Evolutionary conservation across 208 protist genomes (phyloP), one percentile per base, ranked within the genome.

Genomic region (Acanthamoeba lenticulata): DNA sequence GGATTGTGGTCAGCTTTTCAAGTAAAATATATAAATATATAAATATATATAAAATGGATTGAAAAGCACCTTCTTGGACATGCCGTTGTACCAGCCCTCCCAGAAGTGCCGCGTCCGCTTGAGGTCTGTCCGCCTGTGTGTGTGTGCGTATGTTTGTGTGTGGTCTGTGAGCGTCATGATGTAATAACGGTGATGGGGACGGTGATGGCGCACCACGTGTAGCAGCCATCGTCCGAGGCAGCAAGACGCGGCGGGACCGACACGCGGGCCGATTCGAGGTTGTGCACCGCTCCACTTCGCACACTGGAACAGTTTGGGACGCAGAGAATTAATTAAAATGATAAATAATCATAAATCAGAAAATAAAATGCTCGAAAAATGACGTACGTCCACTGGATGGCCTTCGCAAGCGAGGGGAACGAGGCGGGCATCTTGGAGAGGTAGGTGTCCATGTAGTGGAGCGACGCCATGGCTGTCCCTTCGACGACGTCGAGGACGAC

Each of bases 401-500:
- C 95, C 40, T 96, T 74, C 67, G 83, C 85, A 13, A 95, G 24
- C 0, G 62, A 65, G 6, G 72, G 45, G 45, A 96, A 96, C 32
- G 52, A 81, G 29, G 52, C 34, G 24, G 95, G 95, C 72, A 86
- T 94, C 13, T 90, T 81, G 67, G 42, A 45, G 4, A 96, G 67
- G 6, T 96, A 95, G 0, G 38, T 52, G 44, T 79, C 62, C 92
- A 96, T 95, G 2, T 65, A 38, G 38, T 89, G 55, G 24, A 96
- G 74, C 0, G 95, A 90, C 9, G 81, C 81, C 81, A 90, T 90
- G 6, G 81, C 81, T 21, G 81, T 90, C 6, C 72, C 96, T 93
- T 97, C 96, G 21, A 97, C 96, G 11, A 97, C 96, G 92, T 97
- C 96, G 2, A 97, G 36, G 15, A 97, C 96, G 36, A 97, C 38